Evolutionary conservation across 306 rosid species (phyloP), one percentile per base, ranked within the genome.

Genomic region (Fragaria iinumae): DNA sequence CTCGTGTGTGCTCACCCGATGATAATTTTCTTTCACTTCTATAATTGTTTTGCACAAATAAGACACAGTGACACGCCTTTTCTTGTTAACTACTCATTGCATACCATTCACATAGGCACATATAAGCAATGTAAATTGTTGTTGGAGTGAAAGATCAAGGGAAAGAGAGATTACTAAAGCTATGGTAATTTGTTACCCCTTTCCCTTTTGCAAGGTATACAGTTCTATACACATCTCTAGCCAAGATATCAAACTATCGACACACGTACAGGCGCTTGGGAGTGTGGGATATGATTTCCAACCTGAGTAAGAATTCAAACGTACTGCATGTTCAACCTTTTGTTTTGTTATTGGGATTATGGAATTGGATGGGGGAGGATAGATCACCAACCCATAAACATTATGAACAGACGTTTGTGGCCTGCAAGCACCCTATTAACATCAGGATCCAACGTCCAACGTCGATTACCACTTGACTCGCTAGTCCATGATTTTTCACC

Each of bases 1-100:
- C 84, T 72, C 60, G 84, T 80, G 84, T 80, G 32, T 23, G 2
- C 6, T 14, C 17, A 14, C 8, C 5, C 10, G 17, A 4, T 57
- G 9, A 21, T 0, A 21, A n/a, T 21, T 0, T 13, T 21, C 4
- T 23, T 13, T 55, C 3, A 59, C 38, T 21, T 73, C 1, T 16
- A 32, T 55, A 59, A 7, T 59, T 3, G 10, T 25, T 60, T 27
- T 62, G 67, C 38, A 16, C 38, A 4, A 62, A 62, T 25, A 10
- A 9, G 64, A 23, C 64, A 27, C 29, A 2, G 6, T 59, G 3
- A 59, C 25, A 55, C 13, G 27, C 13, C 13, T 44, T 44, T 44
- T 23, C 13, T n/a, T 8, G 9, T 56, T 56, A 10, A 23, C 65
- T 25, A 27, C 29, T 27, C 29, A 27, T 27, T 27, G 29, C 29